phyloP scores from a whole-genome alignment of 176 grass and related monocot genomes.

The Panicum miliaceum region DNA sequence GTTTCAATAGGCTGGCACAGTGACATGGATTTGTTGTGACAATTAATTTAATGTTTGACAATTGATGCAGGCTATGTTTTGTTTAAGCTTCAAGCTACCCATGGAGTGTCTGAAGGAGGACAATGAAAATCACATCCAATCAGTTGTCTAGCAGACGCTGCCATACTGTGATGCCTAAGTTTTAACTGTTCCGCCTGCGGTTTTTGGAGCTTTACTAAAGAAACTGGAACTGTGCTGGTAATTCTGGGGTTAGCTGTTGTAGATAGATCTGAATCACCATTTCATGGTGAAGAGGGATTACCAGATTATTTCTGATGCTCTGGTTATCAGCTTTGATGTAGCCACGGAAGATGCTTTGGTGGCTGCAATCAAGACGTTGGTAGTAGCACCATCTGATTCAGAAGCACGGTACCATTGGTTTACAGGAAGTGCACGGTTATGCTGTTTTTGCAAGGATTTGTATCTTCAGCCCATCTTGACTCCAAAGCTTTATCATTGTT shows the following conservation, averaged over 20 bases:
- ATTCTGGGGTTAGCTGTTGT: neutral
- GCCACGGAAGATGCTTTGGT: neutral
- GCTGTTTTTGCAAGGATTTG: neutral
- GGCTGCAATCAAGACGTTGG: neutral
- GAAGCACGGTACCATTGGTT: neutral
- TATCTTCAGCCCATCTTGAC: neutral
- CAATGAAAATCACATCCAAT: conserved; percentile 12
- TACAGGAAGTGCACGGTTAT: neutral
- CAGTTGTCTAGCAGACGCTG: conserved; percentile 16
- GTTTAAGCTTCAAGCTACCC: conserved; percentile 88
- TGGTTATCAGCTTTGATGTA: neutral
- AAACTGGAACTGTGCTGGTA: neutral
- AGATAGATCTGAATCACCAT: conserved; percentile 16
- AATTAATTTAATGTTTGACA: conserved; percentile 24
- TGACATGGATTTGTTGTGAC: neutral
- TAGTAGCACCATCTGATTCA: conserved; percentile 15
- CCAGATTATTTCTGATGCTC: neutral
- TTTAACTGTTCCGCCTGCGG: neutral
- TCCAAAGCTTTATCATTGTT: neutral
- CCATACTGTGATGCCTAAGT: neutral
- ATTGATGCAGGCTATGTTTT: conserved; percentile 82
- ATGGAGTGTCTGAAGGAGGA: conserved; percentile 52
- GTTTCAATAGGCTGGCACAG: conserved; percentile 11
- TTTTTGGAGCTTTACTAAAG: conserved; percentile 16
- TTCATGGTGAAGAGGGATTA: neutral